These are phyloP conservation scores for Monilinia laxa DNA, from an alignment of 2,329 filamentous ascomycete genomes.

Conservation along the genomic window DNA sequence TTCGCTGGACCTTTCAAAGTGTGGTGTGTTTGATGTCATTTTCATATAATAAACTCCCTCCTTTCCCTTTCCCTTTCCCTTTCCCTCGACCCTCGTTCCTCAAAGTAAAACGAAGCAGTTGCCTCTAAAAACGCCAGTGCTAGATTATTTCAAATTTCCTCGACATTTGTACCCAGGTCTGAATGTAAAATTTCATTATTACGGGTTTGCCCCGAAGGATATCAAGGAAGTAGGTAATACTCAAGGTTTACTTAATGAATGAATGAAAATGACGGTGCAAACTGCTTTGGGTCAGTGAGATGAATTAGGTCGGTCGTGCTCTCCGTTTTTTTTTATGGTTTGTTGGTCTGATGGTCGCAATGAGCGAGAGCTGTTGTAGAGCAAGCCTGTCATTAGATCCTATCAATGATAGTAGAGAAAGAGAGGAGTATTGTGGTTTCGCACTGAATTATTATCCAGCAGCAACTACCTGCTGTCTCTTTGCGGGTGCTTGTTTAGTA, in stretches of 20 bases:
- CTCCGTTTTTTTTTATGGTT: background rate
- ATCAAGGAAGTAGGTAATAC: conserved; percentile 25
- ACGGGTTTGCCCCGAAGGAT: conserved; percentile 24
- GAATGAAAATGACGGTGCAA: conserved; percentile 15
- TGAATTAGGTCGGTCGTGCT: conserved; percentile 13
- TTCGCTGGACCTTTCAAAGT: conserved; percentile 25
- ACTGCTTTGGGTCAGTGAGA: conserved; percentile 10
- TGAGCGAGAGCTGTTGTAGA: conserved; percentile 15
- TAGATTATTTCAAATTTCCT: conserved; percentile 14
- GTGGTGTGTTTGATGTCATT: conserved; percentile 1
- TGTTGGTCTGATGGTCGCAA: conserved; percentile 2
- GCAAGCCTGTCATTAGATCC: conserved; percentile 38
- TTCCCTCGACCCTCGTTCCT: conserved; percentile 18
- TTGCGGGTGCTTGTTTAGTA: conserved; percentile 33
- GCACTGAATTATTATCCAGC: conserved; percentile 38
- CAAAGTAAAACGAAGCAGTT: conserved; percentile 21
- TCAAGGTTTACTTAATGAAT: conserved; percentile 28
- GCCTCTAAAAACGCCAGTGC: conserved; percentile 29
- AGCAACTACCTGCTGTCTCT: conserved; percentile 41
- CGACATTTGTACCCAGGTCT: conserved; percentile 24
- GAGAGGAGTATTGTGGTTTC: conserved; percentile 29
- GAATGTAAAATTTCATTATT: conserved; percentile 26
- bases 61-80: background rate
- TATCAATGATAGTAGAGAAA: conserved; percentile 34
- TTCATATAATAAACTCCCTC: conserved; percentile 4